phyloP scores from a whole-genome alignment of 2,329 filamentous ascomycete species.

The Setomelanomma holmii region DNA sequence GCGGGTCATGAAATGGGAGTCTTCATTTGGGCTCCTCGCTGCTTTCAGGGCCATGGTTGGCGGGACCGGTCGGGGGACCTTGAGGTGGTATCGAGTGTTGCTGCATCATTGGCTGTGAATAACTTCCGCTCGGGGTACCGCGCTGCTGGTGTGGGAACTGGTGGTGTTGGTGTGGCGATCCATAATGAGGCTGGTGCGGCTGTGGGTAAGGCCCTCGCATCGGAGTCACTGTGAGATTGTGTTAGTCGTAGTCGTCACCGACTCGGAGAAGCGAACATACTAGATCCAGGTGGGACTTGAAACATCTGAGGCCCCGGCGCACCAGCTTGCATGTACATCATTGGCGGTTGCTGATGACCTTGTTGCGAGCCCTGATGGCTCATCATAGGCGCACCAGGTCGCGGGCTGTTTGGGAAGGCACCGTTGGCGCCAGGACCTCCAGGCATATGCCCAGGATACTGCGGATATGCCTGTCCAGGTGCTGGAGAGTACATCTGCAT shows the following conservation, averaged over 20 bases:
- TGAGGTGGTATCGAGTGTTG: slow-evolving; percentile 49
- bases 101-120: slow-evolving; percentile 52
- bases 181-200: slow-evolving; percentile 50
- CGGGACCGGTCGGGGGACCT: slow-evolving; percentile 43
- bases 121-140: slow-evolving; percentile 50
- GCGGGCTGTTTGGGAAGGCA: slow-evolving; percentile 83
- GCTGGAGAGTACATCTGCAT: slow-evolving; percentile 82
- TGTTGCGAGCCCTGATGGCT: slow-evolving; percentile 93
- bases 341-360: slow-evolving; percentile 66
- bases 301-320: slow-evolving; percentile 79
- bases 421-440: slow-evolving; percentile 72
- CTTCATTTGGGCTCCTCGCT: slow-evolving; percentile 49
- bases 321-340: slow-evolving; percentile 78
- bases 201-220: slow-evolving; percentile 50
- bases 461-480: slow-evolving; percentile 71
- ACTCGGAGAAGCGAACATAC: slow-evolving; percentile 62
- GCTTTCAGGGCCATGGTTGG: slow-evolving; percentile 42
- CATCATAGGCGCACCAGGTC: slow-evolving; percentile 87
- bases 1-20: slow-evolving; percentile 1
- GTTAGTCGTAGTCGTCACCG: slow-evolving; percentile 13
- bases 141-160: slow-evolving; percentile 50
- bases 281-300: slow-evolving; percentile 74
- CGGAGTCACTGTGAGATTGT: slow-evolving; percentile 40
- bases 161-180: slow-evolving; percentile 50
- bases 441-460: slow-evolving; percentile 56